phyloP scores from a whole-genome alignment of 768 basidiomycete genomes.

The Amanita rubescens region DNA sequence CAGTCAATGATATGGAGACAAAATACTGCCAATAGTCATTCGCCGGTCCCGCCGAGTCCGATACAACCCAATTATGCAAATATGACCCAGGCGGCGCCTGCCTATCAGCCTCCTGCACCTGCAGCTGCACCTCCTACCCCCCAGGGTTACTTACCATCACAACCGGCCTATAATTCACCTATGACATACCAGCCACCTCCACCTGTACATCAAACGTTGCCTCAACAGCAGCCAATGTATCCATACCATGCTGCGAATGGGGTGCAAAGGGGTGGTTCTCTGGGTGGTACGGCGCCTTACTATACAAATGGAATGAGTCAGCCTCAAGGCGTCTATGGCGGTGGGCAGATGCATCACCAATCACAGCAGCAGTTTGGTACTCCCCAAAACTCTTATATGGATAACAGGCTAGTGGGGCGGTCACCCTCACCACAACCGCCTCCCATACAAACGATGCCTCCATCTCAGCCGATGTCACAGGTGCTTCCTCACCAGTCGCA shows the following conservation, averaged over 20 bases:
- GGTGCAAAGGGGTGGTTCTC: slow-evolving; percentile 21
- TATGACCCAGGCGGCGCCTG: slow-evolving; percentile 1
- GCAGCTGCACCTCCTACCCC: slow-evolving; percentile 1
- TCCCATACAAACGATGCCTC: slow-evolving; percentile 14
- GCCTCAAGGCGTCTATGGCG: slow-evolving; percentile 16
- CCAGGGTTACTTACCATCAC: slow-evolving; percentile 6
- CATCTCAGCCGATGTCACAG: slow-evolving; percentile 23
- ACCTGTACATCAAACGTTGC: slow-evolving; percentile 13
- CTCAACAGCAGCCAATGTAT: slow-evolving; percentile 19
- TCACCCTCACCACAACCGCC: slow-evolving; percentile 46
- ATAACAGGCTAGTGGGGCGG: slow-evolving; percentile 37
- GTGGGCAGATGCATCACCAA: slow-evolving; percentile 21
- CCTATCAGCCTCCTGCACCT: slow-evolving; percentile 2
- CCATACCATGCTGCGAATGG: slow-evolving; percentile 17
- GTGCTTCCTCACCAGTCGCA: slow-evolving; percentile 6
- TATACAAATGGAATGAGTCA: slow-evolving; percentile 24
- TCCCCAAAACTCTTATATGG: slow-evolving; percentile 29
- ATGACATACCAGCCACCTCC: slow-evolving; percentile 10
- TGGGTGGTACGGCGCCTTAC: slow-evolving; percentile 16
- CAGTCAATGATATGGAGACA: neutral
- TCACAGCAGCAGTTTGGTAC: slow-evolving; percentile 16
- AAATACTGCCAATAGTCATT: neutral
- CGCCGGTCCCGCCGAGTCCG: neutral
- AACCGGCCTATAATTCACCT: slow-evolving; percentile 12
- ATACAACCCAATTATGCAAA: slow-evolving; percentile 1